Evolutionary conservation across 2,329 filamentous ascomycete genomes (phyloP).

Genomic region (Dichotomopilus funicola): DNA sequence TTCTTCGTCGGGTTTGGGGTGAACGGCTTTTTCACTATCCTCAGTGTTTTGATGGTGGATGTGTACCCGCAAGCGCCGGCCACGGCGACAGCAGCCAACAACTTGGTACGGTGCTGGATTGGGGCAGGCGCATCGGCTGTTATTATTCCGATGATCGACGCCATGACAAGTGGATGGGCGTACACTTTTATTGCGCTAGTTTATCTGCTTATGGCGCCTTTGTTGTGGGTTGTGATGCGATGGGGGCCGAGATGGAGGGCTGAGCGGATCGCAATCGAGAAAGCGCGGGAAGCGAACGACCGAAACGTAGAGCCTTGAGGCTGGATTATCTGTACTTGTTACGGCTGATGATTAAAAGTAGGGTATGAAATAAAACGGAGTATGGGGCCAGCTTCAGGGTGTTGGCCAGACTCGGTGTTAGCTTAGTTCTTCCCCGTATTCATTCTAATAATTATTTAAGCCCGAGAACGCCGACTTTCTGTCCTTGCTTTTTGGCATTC

Average conservation of each 20-base stretch:
- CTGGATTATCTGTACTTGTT: not conserved
- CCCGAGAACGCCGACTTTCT: too few species aligned
- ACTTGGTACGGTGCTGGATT: conserved; percentile 48
- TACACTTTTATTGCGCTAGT: conserved; percentile 43
- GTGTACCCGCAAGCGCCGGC: conserved; percentile 47
- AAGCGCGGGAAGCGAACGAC: not conserved
- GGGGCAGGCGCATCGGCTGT: conserved; percentile 47
- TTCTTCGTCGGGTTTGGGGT: conserved; percentile 42
- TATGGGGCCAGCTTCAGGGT: too few species aligned
- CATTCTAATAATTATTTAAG: too few species aligned
- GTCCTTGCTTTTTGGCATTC: too few species aligned
- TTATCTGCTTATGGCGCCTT: conserved; percentile 34
- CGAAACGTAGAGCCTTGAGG: not conserved
- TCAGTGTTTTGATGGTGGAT: conserved; percentile 49
- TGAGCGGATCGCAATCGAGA: conserved; percentile 2
- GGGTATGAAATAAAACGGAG: too few species aligned
- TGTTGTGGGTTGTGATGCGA: conserved; percentile 7
- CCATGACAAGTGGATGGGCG: conserved; percentile 45
- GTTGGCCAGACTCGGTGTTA: too few species aligned
- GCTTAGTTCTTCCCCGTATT: too few species aligned
- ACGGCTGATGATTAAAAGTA: too few species aligned
- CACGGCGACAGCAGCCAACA: conserved; percentile 50
- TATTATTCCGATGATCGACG: conserved; percentile 45
- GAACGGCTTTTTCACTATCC: conserved; percentile 48
- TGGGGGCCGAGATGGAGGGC: conserved; percentile 7